Evolutionary conservation across 768 basidiomycete species (phyloP).

Genomic region (Hemileccinum impolitum): DNA sequence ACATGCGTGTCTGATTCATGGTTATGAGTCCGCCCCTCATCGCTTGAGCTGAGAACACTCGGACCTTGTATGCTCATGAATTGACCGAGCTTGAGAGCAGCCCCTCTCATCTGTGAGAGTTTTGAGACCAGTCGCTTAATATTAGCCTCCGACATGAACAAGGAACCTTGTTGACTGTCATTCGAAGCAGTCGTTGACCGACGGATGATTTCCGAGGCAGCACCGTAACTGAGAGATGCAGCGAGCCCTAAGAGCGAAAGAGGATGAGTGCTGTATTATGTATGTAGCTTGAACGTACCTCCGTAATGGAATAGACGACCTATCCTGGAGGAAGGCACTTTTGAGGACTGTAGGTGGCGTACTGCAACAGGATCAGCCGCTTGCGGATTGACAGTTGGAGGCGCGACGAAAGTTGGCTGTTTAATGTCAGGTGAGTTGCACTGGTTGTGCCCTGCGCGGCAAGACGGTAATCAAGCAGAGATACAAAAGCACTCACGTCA

Average conservation of each 20-base stretch:
- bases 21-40: background rate
- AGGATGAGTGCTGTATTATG: background rate
- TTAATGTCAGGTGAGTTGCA: background rate
- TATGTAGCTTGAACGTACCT: slow-evolving; percentile 42
- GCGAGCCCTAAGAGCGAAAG: slow-evolving; percentile 67
- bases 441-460: background rate
- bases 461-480: background rate
- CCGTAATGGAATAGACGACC: slow-evolving; percentile 94
- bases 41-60: background rate
- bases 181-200: slow-evolving; percentile 49
- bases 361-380: background rate
- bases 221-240: slow-evolving; percentile 84
- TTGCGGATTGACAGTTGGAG: background rate
- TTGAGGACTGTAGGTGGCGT: slow-evolving; percentile 70
- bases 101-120: slow-evolving; percentile 93
- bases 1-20: slow-evolving; percentile 71
- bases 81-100: slow-evolving; percentile 94
- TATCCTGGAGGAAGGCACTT: slow-evolving; percentile 85
- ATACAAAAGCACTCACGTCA: too few relatives aligned
- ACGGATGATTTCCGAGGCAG: slow-evolving; percentile 81
- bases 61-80: slow-evolving; percentile 95
- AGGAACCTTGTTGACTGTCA: slow-evolving; percentile 37
- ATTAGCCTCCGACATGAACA: slow-evolving; percentile 91
- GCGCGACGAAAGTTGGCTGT: background rate
- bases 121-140: slow-evolving; percentile 86